Evolutionary conservation across 192 early-diverging fungal genomes (phyloP), one percentile per base, ranked within the genome.

Genomic region (Coemansia sp.): DNA sequence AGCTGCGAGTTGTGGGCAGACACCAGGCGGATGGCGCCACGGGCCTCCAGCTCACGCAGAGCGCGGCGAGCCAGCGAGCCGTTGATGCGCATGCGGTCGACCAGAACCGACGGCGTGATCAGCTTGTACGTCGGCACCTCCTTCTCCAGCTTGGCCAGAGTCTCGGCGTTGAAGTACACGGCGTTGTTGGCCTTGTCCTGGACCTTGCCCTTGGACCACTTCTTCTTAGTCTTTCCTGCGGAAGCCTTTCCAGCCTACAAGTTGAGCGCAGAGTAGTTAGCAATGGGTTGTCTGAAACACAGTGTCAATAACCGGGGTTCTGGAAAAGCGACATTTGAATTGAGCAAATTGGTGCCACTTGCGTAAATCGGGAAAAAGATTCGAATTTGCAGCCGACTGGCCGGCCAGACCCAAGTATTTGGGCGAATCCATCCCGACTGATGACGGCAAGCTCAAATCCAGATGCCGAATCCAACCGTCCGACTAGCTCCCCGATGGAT

Each of bases 151-250:
- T 93, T 94, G 66, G 97, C 95, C 73, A 95, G 94, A 60, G 95
- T 98, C 62, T 91, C 75, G 79, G 94, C 91, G 83, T 96, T 91
- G 67, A 99, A 90, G 78, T 88, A 78, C 67, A 99, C 95, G 74
- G 90, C 83, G 88, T 99, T 98, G 91, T 99, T 97, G 77, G 95
- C 89, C 91, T 98, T 98, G 78, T 99, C 97, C 92, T 98, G 97
- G 56, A 94, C 92, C 86, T 95, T 95, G 69, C 91, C 91, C 86
- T 93, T 94, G 58, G 97, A 99, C 97, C 97, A 99, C 91, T 99
- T 99, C 95, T 94, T 80, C 78, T 79, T 79, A 46, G 58, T 63
- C 65, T 68, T 75, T 35, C 60, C 49, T 49, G 53, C 72, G 39
- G 61, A 36, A 30, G 64, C 43, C 38, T 75, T 44, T 44, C 67